A percentile compares a stretch with the other conserved stretches of the same genome.
Evolutionary conservation across 306 rosid species (phyloP).

Genomic region (Delonix regia): DNA sequence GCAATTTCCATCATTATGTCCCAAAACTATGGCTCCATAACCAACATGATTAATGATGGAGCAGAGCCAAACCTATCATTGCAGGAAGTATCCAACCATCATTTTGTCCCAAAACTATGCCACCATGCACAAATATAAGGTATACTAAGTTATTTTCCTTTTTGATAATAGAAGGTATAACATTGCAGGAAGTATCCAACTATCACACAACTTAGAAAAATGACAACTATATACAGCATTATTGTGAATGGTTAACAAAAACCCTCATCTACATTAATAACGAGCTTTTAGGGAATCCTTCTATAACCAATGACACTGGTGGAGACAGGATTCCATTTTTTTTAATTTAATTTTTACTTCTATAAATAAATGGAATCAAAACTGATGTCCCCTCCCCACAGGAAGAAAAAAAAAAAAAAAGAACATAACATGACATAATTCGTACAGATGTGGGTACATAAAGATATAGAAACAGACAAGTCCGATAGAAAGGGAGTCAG

Average conservation of each 20-base stretch:
- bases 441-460: too few species aligned
- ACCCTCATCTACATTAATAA: background rate
- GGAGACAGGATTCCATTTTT: background rate
- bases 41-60: conserved; percentile 49
- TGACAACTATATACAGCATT: background rate
- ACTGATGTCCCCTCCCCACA: background rate
- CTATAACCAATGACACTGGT: background rate
- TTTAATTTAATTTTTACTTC: too few species aligned
- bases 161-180: conserved; percentile 7
- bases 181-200: background rate
- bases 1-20: conserved; percentile 51
- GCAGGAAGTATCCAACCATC: too few species aligned
- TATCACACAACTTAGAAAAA: conserved; percentile 20
- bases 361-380: background rate
- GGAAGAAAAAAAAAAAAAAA: too few species aligned
- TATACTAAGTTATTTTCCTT: conserved; percentile 6
- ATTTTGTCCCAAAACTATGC: conserved; percentile 44
- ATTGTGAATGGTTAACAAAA: conserved; percentile 7
- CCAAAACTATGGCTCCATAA: conserved; percentile 50
- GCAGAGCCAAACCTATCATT: too few species aligned
- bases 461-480: too few species aligned
- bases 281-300: background rate
- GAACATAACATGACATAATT: too few species aligned
- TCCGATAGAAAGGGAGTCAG: too few species aligned
- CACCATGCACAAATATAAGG: conserved; percentile 46